These are phyloP conservation scores for Blastobotrys ciferrii DNA, from an alignment of 1,139 yeast genomes.

Conservation along the genomic window DNA sequence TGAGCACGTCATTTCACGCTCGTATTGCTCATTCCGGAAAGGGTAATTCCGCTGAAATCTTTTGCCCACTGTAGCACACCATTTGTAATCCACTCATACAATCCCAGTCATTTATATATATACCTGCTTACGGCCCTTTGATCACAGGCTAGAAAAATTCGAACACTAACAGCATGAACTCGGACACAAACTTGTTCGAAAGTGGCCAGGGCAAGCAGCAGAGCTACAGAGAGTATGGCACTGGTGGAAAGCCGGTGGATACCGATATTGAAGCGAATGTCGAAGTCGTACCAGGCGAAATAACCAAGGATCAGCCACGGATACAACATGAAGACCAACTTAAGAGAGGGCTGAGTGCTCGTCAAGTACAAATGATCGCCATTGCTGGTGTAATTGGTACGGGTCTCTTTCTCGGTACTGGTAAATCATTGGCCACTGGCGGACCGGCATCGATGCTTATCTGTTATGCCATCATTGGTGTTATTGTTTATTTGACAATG, in stretches of 20 bases:
- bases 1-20: conserved; percentile 7
- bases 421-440: conserved; percentile 50
- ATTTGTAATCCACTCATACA: not conserved
- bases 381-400: conserved; percentile 50
- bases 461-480: conserved; percentile 49
- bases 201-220: not conserved
- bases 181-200: not conserved
- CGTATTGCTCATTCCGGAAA: conserved; percentile 5
- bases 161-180: not conserved
- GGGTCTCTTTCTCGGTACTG: conserved; percentile 56
- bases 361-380: conserved; percentile 49
- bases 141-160: not conserved
- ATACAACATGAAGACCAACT: conserved; percentile 27
- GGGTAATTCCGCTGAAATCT: not conserved
- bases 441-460: conserved; percentile 56
- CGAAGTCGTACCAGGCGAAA: conserved; percentile 1
- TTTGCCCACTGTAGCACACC: not conserved
- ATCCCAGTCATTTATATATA: not conserved
- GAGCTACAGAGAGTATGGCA: not conserved
- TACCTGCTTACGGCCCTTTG: not conserved
- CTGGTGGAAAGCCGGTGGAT: not conserved
- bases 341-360: conserved; percentile 45
- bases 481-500: conserved; percentile 56
- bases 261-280: conserved; percentile 3
- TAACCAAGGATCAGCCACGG: conserved; percentile 10